phyloP scores from a whole-genome alignment of 768 basidiomycete species.

The Porpolomopsis calyptriformis region DNA sequence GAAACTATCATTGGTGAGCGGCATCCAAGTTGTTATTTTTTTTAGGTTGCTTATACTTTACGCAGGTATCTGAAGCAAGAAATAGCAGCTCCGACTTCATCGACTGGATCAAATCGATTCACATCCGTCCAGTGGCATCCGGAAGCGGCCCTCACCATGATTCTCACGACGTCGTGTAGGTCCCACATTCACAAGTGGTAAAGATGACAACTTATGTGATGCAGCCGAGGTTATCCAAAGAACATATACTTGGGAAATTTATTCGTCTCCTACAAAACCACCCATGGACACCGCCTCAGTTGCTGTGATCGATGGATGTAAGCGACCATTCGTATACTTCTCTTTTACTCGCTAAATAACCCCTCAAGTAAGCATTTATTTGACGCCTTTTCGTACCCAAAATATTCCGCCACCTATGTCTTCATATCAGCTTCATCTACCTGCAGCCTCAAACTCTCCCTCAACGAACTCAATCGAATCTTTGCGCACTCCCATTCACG shows the following conservation, averaged over 20 bases:
- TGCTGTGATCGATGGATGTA: slow-evolving; percentile 83
- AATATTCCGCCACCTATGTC: slow-evolving; percentile 99
- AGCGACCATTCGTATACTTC: slow-evolving; percentile 17
- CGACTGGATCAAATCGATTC: slow-evolving; percentile 40
- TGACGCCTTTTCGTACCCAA: slow-evolving; percentile 89
- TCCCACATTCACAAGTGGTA: not conserved
- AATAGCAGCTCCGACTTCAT: slow-evolving; percentile 36
- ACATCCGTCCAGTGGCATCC: slow-evolving; percentile 82
- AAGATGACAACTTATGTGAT: not conserved
- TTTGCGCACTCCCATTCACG: slow-evolving; percentile 48
- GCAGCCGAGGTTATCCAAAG: slow-evolving; percentile 47
- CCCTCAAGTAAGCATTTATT: slow-evolving; percentile 50
- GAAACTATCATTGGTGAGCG: slow-evolving; percentile 85
- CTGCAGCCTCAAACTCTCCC: slow-evolving; percentile 12
- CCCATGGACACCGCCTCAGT: slow-evolving; percentile 78
- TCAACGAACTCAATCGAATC: slow-evolving; percentile 10
- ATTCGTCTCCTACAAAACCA: slow-evolving; percentile 41
- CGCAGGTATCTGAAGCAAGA: slow-evolving; percentile 90
- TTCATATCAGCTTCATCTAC: slow-evolving; percentile 37
- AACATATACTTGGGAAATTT: slow-evolving; percentile 73
- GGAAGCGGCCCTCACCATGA: slow-evolving; percentile 55
- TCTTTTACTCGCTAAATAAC: not conserved
- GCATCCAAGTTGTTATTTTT: not conserved
- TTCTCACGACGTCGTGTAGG: slow-evolving; percentile 60
- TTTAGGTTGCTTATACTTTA: not conserved